Conservation (phyloP, 352 stramenopile genomes). For the Phytophthora citricola region DNA sequence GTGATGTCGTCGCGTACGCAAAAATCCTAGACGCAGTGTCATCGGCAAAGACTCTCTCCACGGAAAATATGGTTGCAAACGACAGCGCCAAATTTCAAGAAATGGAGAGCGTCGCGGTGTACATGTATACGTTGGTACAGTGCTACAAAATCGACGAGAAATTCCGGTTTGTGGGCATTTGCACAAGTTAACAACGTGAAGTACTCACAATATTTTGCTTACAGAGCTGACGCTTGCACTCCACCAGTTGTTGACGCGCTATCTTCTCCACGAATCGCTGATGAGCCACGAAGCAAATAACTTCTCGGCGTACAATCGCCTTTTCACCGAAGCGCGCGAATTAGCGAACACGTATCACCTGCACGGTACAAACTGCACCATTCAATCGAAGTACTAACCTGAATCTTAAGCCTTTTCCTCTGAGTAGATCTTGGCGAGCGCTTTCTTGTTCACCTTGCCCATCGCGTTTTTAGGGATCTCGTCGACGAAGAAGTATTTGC, state of each 20-base stretch:
- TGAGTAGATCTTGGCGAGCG: constrained; percentile 56
- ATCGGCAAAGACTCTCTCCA: constrained; percentile 13
- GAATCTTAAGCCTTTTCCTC: constrained; percentile 20
- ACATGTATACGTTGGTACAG: constrained; percentile 54
- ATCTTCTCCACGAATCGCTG: background rate
- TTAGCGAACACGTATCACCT: constrained; percentile 6
- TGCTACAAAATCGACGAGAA: constrained; percentile 60
- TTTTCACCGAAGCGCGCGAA: constrained; percentile 36
- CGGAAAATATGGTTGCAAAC: constrained; percentile 13
- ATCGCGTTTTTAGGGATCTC: constrained; percentile 93
- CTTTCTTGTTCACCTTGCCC: constrained; percentile 95
- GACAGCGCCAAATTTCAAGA: constrained; percentile 29
- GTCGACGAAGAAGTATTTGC: constrained; percentile 77
- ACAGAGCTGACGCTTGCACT: constrained; percentile 8
- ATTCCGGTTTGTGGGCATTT: constrained; percentile 30
- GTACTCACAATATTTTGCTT: constrained; percentile 23
- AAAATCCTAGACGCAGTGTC: constrained; percentile 34
- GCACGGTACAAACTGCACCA: background rate
- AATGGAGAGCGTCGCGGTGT: constrained; percentile 50
- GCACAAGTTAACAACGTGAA: background rate
- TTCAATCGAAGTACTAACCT: constrained; percentile 6
- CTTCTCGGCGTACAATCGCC: constrained; percentile 28
- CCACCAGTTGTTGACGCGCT: constrained; percentile 4
- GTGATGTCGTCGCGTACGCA: constrained; percentile 48
- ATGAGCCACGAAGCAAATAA: constrained; percentile 15